Percentiles rank a stretch among this genome's conserved stretches.
Evolutionary conservation across 768 basidiomycete genomes (phyloP).

Genomic region (Amanita molliuscula): DNA sequence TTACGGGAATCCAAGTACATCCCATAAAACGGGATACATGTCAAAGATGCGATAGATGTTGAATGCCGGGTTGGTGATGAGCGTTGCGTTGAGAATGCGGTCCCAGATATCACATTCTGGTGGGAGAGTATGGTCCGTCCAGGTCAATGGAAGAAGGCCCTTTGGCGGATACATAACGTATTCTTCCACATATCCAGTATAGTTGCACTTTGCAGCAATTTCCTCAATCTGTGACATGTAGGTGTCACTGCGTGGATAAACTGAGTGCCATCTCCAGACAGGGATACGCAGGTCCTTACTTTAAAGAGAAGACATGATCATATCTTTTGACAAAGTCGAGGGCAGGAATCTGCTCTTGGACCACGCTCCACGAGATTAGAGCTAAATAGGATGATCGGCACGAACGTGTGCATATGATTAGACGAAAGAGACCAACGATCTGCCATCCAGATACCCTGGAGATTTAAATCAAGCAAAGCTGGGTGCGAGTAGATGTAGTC

Average conservation of each 20-base stretch:
- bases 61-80: conserved; percentile 64
- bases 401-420: neutral
- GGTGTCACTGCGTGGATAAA: conserved; percentile 32
- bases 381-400: conserved; percentile 23
- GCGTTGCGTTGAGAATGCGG: conserved; percentile 49
- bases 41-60: conserved; percentile 73
- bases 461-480: conserved; percentile 35
- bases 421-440: conserved; percentile 42
- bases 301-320: conserved; percentile 58
- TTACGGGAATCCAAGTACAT: conserved; percentile 75
- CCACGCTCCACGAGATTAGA: conserved; percentile 48
- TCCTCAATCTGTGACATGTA: conserved; percentile 51
- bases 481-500: conserved; percentile 62
- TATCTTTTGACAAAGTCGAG: conserved; percentile 70
- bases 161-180: conserved; percentile 59
- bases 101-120: conserved; percentile 61
- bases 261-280: neutral
- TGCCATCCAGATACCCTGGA: conserved; percentile 64
- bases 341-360: conserved; percentile 62
- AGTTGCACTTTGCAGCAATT: conserved; percentile 45
- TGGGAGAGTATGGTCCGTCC: conserved; percentile 33
- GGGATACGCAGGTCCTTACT: conserved; percentile 29
- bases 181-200: conserved; percentile 49
- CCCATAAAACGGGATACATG: conserved; percentile 66
- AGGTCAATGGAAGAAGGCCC: conserved; percentile 59